Base-by-base conservation (phyloP, 1,284 basidiomycete genomes). In the Bondarzewia mesenterica region DNA sequence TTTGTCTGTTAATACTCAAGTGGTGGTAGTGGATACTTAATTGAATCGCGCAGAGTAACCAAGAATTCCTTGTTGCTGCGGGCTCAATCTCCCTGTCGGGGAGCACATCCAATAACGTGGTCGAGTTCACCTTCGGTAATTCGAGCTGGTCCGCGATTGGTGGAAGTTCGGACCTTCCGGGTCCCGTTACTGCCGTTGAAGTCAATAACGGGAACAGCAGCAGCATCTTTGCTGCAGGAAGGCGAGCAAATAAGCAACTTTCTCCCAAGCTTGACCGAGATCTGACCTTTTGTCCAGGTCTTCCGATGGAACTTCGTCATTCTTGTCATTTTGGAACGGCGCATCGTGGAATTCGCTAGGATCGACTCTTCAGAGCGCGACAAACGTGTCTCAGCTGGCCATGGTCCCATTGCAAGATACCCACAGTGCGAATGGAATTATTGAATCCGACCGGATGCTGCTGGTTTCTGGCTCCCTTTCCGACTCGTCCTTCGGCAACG, bases 211-310 rank as follows among this genome's bases (percentile, higher is more conserved):
- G 79, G 26, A 91, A 96, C 61, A 65, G 69, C 1, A 86, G 80
- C 56, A 94, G 88, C 59, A 80, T 98, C 55, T 98, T 94, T 60
- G 90, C 89, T 40, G 89, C 93, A 39, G 95, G 95, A 50, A 78
- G 78, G 82, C 88, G 53, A 59, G 80, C 65, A n/a, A n/a, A 4
- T 10, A 35, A 20, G 41, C 50, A 44, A 27, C 39, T 15, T 51
- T 25, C 22, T 42, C 20, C 38, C 5, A 7, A 14, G 16, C 42
- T 21, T 20, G 5, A 46, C 18, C 45, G 8, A 35, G 38, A n/a
- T 48, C 42, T 53, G 29, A 50, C 7, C 14, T 41, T 20, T 48
- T 43, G 25, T 22, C 44, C 48, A 82, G 80, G 35, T 72, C 80
- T 4, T 66, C 63, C 7, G 75, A 83, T 52, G 80, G 78, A 25